A percentile compares a stretch with the other conserved stretches of the same genome.
Conservation (phyloP, 1,139 yeast species). For the Komagataea norvegica region DNA sequence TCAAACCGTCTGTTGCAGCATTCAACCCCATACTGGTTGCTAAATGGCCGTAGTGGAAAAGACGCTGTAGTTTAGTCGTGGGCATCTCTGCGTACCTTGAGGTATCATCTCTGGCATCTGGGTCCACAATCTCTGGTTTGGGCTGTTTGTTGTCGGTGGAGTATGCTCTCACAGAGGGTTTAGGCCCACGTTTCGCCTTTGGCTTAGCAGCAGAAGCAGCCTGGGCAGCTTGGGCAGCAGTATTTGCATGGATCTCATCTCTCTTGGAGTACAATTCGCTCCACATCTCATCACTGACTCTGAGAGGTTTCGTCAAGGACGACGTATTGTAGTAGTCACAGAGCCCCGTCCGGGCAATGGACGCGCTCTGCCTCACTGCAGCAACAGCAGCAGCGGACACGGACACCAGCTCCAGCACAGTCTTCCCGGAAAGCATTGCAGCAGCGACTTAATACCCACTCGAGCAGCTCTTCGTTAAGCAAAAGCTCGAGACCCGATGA, state of each 20-base stretch:
- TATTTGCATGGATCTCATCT: slow-evolving; percentile 10
- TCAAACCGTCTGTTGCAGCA: slow-evolving; percentile 73
- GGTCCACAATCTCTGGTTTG: slow-evolving; percentile 12
- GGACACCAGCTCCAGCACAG: slow-evolving; percentile 18
- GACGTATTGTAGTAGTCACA: slow-evolving; percentile 22
- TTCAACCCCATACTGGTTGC: slow-evolving; percentile 92
- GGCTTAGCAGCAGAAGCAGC: no score
- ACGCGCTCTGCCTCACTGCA: slow-evolving; percentile 14
- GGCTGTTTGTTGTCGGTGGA: slow-evolving; percentile 14
- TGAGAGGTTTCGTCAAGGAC: slow-evolving; percentile 16
- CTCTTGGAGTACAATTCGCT: slow-evolving; percentile 17
- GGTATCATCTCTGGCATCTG: slow-evolving; percentile 8
- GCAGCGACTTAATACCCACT: no score
- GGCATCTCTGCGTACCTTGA: slow-evolving; percentile 59
- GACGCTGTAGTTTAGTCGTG: slow-evolving; percentile 73
- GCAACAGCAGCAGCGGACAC: slow-evolving; percentile 17
- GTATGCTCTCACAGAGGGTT: slow-evolving; percentile 16
- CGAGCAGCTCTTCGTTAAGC: no score
- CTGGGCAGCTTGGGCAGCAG: neutral
- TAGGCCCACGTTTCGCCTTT: slow-evolving; percentile 4
- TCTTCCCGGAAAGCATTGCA: slow-evolving; percentile 19
- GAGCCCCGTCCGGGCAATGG: slow-evolving; percentile 11
- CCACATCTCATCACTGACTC: slow-evolving; percentile 27
- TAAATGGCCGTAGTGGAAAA: slow-evolving; percentile 87
- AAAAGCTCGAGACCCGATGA: no score